Evolutionary conservation across 75 land plant species (phyloP).

Genomic region (Selaginella moellendorffii): DNA sequence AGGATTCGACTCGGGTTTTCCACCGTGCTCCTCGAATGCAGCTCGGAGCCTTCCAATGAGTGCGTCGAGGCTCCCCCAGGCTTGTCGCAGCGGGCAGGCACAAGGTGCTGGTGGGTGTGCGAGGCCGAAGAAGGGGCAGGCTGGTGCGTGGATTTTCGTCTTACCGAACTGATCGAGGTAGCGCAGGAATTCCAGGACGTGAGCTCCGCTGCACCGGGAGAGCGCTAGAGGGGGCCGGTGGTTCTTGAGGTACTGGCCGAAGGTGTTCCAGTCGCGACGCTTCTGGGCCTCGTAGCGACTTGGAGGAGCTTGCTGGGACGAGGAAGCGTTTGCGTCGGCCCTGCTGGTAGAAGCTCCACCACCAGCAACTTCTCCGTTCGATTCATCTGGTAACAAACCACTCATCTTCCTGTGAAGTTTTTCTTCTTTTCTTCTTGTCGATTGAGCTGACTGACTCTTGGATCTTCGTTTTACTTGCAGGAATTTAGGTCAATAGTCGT

Average conservation of each 20-base stretch:
- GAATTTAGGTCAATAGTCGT: no score
- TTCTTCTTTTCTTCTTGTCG: neutral
- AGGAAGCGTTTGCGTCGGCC: neutral
- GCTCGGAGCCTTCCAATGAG: slow-evolving; percentile 61
- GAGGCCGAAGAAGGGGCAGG: slow-evolving; percentile 58
- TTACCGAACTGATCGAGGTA: slow-evolving; percentile 69
- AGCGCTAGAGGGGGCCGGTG: slow-evolving; percentile 60
- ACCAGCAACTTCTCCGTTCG: neutral
- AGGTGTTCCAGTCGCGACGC: slow-evolving; percentile 58
- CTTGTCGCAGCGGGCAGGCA: slow-evolving; percentile 54
- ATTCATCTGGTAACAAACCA: neutral
- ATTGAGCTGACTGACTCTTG: neutral
- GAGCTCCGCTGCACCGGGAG: slow-evolving; percentile 52
- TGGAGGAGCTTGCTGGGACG: slow-evolving; percentile 12
- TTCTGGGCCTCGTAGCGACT: slow-evolving; percentile 60
- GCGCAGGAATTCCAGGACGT: slow-evolving; percentile 48
- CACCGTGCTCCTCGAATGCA: slow-evolving; percentile 62
- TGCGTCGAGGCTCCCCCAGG: slow-evolving; percentile 70
- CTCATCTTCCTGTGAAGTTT: neutral
- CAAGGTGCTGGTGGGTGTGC: slow-evolving; percentile 55
- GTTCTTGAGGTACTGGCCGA: slow-evolving; percentile 56
- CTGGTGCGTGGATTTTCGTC: slow-evolving; percentile 42
- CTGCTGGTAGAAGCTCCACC: neutral
- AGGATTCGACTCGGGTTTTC: slow-evolving; percentile 50
- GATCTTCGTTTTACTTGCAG: no score